Percentiles rank a stretch among this genome's conserved stretches.
Conservation (phyloP, 1,284 basidiomycete genomes). For the Melampsora occidentalis region DNA sequence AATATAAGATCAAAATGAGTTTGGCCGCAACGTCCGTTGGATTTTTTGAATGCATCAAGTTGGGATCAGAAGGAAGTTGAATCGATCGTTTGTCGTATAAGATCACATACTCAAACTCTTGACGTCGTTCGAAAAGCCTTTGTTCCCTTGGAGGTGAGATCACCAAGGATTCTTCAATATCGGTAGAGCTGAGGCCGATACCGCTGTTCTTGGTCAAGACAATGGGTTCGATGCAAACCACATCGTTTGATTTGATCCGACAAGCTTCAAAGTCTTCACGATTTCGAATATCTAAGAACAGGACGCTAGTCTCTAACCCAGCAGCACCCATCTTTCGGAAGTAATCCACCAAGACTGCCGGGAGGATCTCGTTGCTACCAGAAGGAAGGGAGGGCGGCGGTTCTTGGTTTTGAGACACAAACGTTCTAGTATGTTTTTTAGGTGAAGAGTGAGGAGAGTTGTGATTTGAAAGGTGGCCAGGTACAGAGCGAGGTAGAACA, state of each 20-base stretch:
- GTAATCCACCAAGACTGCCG: conserved; percentile 34
- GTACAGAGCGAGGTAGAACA: background rate
- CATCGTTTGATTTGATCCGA: conserved; percentile 67
- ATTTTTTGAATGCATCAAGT: conserved; percentile 35
- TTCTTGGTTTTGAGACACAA: background rate
- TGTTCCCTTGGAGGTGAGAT: conserved; percentile 70
- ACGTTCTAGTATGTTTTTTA: background rate
- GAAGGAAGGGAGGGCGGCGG: conserved; percentile 11
- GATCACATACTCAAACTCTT: conserved; percentile 85
- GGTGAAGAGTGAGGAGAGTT: conserved; percentile 19
- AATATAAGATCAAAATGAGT: conserved; percentile 64
- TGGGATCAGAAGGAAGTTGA: conserved; percentile 54
- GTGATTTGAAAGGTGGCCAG: background rate
- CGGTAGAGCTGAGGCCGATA: conserved; percentile 64
- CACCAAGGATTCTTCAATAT: conserved; percentile 73
- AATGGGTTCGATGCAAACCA: conserved; percentile 81
- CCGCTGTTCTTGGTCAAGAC: conserved; percentile 69
- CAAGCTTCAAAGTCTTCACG: conserved; percentile 72
- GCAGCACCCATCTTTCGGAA: conserved; percentile 24
- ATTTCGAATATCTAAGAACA: conserved; percentile 78
- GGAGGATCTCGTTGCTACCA: conserved; percentile 31
- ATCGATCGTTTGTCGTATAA: conserved; percentile 75
- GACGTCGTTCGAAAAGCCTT: conserved; percentile 70
- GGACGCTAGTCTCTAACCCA: conserved; percentile 58
- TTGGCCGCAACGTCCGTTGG: conserved; percentile 52